These are phyloP conservation scores for Leishmania guyanensis DNA, from an alignment of 208 protist species.

Conservation along the genomic window DNA sequence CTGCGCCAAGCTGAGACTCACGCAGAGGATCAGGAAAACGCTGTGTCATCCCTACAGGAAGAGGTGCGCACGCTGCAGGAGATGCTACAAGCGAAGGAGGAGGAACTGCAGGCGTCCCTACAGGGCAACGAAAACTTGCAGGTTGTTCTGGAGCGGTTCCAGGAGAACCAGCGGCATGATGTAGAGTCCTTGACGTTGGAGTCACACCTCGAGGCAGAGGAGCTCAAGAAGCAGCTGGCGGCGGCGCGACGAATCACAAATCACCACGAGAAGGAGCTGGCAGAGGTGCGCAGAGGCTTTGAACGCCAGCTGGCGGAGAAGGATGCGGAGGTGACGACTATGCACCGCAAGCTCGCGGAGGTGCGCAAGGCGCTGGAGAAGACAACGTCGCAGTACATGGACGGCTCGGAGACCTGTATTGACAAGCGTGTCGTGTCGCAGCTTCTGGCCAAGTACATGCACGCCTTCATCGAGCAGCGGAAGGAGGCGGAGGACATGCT, in stretches of 20 bases:
- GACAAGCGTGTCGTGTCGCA: constrained; percentile 87
- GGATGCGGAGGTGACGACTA: constrained; percentile 60
- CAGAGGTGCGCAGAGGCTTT: background rate
- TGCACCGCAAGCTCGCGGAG: constrained; percentile 83
- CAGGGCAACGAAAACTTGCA: constrained; percentile 30
- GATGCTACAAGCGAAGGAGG: constrained; percentile 31
- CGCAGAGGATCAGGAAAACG: constrained; percentile 17
- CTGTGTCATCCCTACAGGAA: constrained; percentile 27
- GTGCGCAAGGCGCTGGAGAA: constrained; percentile 63
- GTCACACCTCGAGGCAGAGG: constrained; percentile 30
- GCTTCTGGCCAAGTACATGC: constrained; percentile 85
- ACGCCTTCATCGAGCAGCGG: constrained; percentile 56
- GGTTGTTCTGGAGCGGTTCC: constrained; percentile 35
- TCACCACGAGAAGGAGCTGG: constrained; percentile 23
- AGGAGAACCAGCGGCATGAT: constrained; percentile 29
- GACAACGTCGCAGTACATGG: constrained; percentile 61
- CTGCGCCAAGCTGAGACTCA: constrained; percentile 17
- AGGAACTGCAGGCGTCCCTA: constrained; percentile 30
- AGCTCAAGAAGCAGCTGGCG: constrained; percentile 26
- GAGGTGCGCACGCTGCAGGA: constrained; percentile 49
- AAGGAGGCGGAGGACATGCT: constrained; percentile 77
- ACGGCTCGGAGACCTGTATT: constrained; percentile 51
- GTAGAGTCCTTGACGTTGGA: constrained; percentile 32
- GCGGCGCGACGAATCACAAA: background rate
- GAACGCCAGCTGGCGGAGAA: constrained; percentile 50